These are phyloP conservation scores for Beauveria caledonica DNA, from an alignment of 2,329 filamentous ascomycete genomes.

Conservation along the genomic window DNA sequence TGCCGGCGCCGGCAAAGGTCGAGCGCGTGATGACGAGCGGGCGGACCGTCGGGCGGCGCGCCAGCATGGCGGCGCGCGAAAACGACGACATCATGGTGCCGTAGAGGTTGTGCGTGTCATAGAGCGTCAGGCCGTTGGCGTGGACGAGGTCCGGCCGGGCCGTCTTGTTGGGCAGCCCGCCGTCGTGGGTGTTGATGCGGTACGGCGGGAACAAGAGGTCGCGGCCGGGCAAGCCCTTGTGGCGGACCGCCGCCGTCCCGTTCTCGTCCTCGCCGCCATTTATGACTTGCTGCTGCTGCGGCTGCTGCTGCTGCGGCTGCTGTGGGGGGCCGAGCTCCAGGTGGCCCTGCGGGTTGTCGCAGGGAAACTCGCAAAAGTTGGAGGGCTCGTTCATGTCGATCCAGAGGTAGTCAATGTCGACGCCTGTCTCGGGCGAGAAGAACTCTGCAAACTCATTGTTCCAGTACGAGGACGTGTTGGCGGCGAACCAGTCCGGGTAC, in stretches of 20 bases:
- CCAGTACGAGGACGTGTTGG: constrained; percentile 59
- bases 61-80: constrained; percentile 57
- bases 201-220: constrained; percentile 17
- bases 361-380: constrained; percentile 24
- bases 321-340: constrained; percentile 18
- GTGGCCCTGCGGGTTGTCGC: constrained; percentile 52
- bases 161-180: constrained; percentile 47
- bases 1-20: constrained; percentile 65
- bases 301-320: neutral
- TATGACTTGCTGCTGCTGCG: neutral
- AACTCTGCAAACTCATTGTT: constrained; percentile 55
- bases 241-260: constrained; percentile 4
- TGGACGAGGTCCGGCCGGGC: constrained; percentile 62
- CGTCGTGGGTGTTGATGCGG: constrained; percentile 22
- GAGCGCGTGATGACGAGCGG: constrained; percentile 68
- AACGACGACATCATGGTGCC: constrained; percentile 66
- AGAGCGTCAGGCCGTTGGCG: constrained; percentile 57
- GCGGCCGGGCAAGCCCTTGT: constrained; percentile 16
- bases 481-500: constrained; percentile 70
- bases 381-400: constrained; percentile 54
- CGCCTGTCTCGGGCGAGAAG: constrained; percentile 53
- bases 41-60: constrained; percentile 52
- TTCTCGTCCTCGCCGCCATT: neutral
- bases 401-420: constrained; percentile 71
- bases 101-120: constrained; percentile 72